Base-by-base conservation (phyloP, 1,284 basidiomycete species). In the Leccinum insolens region DNA sequence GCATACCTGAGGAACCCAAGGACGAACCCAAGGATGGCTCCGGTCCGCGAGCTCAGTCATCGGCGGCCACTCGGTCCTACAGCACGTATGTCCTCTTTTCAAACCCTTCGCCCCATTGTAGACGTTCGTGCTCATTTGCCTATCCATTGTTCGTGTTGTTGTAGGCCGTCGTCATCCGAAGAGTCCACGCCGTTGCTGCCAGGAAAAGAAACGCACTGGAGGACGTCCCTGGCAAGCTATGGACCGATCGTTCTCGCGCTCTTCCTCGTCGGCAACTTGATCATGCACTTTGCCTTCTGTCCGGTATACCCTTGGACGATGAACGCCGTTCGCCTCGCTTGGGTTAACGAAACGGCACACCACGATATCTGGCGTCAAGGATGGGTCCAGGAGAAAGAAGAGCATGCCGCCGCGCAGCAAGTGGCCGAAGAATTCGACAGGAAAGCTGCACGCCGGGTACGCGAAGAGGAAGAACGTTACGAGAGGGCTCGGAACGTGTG, bases 381-480 rank as follows among this genome's bases (percentile, higher is more conserved):
- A 15, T 55, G 52, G 20, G 52, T 55, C 15, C 52, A 15, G 22
- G 71, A 73, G 28, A 5, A 63, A 28, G 61, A 63, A 15, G 55
- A 69, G 2, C 75, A 70, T 11, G 31, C 5, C 4, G 4, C 49
- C 6, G 15, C 41, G 0, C 14, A 31, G 25, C 37, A 61, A n/a
- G 17, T 74, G 31, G 31, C 1, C 2, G 60, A 71, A 31, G 66
- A 64, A 5, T 67, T 71, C 20, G 63, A 65, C 8, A 31, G 37
- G 12, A 44, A 17, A 7, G 28, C 66, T 11, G 67, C 49, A 5
- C 64, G 57, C 37, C 65, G 57, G 55, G 31, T 64, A 12, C 67
- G 2, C 2, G 65, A 72, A 46, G 70, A 69, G 14, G 37, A 65
- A 31, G 55, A 68, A 15, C 65, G 65, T 11, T 64, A 70, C 37